A percentile compares a stretch with the other conserved stretches of the same genome.
These are phyloP conservation scores for Lactifluus piperatus DNA, from an alignment of 768 basidiomycete genomes.

Conservation along the genomic window DNA sequence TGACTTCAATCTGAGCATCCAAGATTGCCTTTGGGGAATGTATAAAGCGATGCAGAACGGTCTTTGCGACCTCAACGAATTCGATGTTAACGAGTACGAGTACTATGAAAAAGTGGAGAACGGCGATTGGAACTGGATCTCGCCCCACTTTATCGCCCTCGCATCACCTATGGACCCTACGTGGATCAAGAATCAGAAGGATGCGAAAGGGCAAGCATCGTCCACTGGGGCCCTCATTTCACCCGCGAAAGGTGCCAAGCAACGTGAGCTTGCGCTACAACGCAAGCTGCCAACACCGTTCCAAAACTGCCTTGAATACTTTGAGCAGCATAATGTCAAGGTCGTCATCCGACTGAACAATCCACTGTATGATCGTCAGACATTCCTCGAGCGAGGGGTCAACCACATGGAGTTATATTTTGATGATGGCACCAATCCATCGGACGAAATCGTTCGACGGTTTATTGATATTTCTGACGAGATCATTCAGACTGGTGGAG, in stretches of 20 bases:
- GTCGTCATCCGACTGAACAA: conserved; percentile 93
- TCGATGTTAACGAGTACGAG: conserved; percentile 89
- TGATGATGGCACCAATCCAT: conserved; percentile 96
- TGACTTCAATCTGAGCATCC: conserved; percentile 89
- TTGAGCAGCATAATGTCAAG: conserved; percentile 78
- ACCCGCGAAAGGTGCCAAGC: conserved; percentile 26
- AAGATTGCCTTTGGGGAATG: conserved; percentile 83
- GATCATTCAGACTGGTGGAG: conserved; percentile 67
- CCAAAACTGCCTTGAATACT: conserved; percentile 88
- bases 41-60: conserved; percentile 90
- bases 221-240: conserved; percentile 21
- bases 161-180: conserved; percentile 80
- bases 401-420: conserved; percentile 91
- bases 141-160: conserved; percentile 87
- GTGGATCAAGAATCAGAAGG: conserved; percentile 73
- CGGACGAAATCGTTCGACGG: conserved; percentile 86
- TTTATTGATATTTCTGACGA: conserved; percentile 84
- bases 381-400: conserved; percentile 79
- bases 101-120: conserved; percentile 94
- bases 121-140: conserved; percentile 94
- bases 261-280: conserved; percentile 48
- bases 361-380: conserved; percentile 73
- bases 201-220: conserved; percentile 56
- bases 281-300: conserved; percentile 74
- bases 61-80: conserved; percentile 90